Evolutionary conservation across 176 grass and related monocot genomes (phyloP), one percentile per base, ranked within the genome.

Genomic region (Puya raimondii): DNA sequence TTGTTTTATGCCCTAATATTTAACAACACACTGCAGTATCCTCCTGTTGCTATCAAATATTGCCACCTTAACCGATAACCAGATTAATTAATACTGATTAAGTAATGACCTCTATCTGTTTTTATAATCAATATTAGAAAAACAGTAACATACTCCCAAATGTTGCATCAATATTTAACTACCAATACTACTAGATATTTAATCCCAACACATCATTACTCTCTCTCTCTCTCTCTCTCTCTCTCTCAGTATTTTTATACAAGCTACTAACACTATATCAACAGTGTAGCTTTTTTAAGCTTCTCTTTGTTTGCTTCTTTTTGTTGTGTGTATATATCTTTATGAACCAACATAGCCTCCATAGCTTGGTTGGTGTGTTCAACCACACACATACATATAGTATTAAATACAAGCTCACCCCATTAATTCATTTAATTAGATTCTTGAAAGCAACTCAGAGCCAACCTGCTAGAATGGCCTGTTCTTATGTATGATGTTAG

Each of bases 381-480:
- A 22, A 4, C 4, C 29, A 26, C 2, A 26, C 2, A 42, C 4
- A 42, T 42, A 42, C 5, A 42, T 42, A 42, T 42, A 33, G 29
- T 33, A 33, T 6, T 33, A 33, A 33, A 5, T 33, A 5, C 29
- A 5, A 33, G 5, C 29, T 33, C 29, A 33, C 29, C 29, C 29
- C 5, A 33, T 33, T 33, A 6, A 33, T 33, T 65, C 57, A 29
- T 50, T 80, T 48, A 51, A 21, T 68, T 63, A 67, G 42, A 27
- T 53, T 65, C 23, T 21, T 69, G 78, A 80, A 68, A 74, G 63
- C 78, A 68, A 74, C 77, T 47, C 42, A 54, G 5, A 17, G 57
- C 58, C 68, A 72, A 72, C 6, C 57, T 54, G 9, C 56, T 61
- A 61, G n/a, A 18, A 61, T 61, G 17, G 56, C 33, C 33, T 42